These are phyloP conservation scores for Teunomyces gatunensis DNA, from an alignment of 805 yeast species.

Conservation along the genomic window DNA sequence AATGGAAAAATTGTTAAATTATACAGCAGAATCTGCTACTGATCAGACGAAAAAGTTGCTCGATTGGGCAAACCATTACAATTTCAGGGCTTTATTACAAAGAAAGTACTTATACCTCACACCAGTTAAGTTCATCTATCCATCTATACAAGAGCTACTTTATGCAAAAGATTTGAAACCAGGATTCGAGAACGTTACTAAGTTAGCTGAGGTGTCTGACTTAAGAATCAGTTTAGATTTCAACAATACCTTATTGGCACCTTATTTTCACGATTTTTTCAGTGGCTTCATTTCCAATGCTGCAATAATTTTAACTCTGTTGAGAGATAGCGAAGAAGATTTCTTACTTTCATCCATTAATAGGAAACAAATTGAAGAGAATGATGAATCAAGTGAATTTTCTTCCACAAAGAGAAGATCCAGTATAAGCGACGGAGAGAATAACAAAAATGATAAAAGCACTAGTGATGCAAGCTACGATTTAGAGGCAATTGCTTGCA, in stretches of 20 bases:
- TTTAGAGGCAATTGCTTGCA: slow-evolving; percentile 62
- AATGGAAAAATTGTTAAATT: slow-evolving; percentile 61
- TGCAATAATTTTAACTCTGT: slow-evolving; percentile 62
- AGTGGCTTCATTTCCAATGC: slow-evolving; percentile 58
- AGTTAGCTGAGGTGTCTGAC: slow-evolving; percentile 27
- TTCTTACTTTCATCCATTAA: slow-evolving; percentile 51
- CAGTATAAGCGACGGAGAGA: slow-evolving; percentile 5
- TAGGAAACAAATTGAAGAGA: slow-evolving; percentile 11
- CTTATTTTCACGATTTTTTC: slow-evolving; percentile 49
- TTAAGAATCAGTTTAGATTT: slow-evolving; percentile 20
- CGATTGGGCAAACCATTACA: slow-evolving; percentile 53
- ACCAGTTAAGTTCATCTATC: slow-evolving; percentile 53
- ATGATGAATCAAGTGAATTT: slow-evolving; percentile 4
- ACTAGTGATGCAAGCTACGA: slow-evolving; percentile 28
- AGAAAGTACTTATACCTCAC: slow-evolving; percentile 58
- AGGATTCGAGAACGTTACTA: slow-evolving; percentile 23
- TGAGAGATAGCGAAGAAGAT: slow-evolving; percentile 76
- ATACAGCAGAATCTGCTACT: slow-evolving; percentile 55
- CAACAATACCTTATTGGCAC: slow-evolving; percentile 32
- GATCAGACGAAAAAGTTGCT: slow-evolving; percentile 30
- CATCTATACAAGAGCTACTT: slow-evolving; percentile 34
- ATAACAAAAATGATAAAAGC: slow-evolving; percentile 9
- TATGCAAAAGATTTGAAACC: slow-evolving; percentile 28
- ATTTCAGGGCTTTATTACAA: slow-evolving; percentile 64
- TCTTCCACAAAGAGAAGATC: not conserved